Evolutionary conservation across 176 grass and related monocot species (phyloP).

Genomic region (Triticum turgidum): DNA sequence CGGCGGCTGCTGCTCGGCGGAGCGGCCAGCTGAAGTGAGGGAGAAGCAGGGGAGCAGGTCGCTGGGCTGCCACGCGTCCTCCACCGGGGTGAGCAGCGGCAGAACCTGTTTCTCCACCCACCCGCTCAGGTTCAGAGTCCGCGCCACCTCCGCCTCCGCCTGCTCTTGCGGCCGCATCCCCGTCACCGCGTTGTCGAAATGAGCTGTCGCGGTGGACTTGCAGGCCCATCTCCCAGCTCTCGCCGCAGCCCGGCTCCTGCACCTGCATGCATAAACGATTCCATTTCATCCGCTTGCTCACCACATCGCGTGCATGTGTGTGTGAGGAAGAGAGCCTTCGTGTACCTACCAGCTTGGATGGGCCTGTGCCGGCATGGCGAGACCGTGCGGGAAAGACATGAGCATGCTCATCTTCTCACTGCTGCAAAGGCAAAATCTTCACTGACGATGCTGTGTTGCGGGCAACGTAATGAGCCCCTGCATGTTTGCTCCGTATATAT

Average conservation of each 20-base stretch:
- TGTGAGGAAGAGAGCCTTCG: not conserved
- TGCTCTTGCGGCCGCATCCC: not conserved
- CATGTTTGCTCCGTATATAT: no score
- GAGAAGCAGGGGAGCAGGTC: conserved; percentile 36
- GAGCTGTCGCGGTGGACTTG: not conserved
- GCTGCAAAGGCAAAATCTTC: not conserved
- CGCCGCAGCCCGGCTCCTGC: not conserved
- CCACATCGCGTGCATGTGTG: not conserved
- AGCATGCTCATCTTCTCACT: not conserved
- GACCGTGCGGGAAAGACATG: not conserved
- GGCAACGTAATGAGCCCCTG: not conserved
- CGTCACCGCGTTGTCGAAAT: not conserved
- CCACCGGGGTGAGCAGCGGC: conserved; percentile 28
- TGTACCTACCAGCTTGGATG: not conserved
- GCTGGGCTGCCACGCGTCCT: conserved; percentile 31
- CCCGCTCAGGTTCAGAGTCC: not conserved
- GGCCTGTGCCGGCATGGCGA: not conserved
- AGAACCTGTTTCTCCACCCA: conserved; percentile 34
- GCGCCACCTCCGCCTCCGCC: not conserved
- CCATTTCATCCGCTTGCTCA: not conserved
- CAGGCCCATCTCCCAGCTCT: not conserved
- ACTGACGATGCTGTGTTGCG: not conserved
- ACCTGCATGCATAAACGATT: not conserved
- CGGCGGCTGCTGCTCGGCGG: conserved; percentile 11
- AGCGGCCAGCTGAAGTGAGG: not conserved